These are phyloP conservation scores for Aspergillus felis DNA, from an alignment of 2,329 filamentous ascomycete species.

Conservation along the genomic window DNA sequence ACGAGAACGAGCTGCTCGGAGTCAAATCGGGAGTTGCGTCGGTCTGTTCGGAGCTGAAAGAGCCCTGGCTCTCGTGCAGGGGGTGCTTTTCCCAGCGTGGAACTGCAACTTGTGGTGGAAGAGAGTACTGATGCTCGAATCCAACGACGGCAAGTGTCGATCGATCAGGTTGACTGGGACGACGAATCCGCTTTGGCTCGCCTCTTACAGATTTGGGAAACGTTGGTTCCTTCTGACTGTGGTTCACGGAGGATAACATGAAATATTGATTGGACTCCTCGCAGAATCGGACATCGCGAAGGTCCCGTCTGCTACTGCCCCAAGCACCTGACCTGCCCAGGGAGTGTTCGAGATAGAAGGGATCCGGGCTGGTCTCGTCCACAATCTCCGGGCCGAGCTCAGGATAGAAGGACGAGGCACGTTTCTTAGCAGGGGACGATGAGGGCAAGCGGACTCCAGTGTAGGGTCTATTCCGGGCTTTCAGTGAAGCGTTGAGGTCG, in stretches of 20 bases:
- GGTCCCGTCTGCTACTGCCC: constrained; percentile 20
- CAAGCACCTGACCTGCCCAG: constrained; percentile 25
- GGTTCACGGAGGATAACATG: constrained; percentile 24
- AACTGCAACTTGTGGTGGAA: constrained; percentile 25
- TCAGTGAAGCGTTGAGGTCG: constrained; percentile 30
- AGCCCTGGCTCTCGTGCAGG: constrained; percentile 28
- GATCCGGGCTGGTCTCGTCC: constrained; percentile 35
- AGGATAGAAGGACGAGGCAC: constrained; percentile 30
- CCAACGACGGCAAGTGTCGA: constrained; percentile 30
- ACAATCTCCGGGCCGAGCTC: constrained; percentile 20
- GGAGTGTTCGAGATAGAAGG: constrained; percentile 38
- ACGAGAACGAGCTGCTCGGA: constrained; percentile 39
- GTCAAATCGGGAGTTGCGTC: constrained; percentile 35
- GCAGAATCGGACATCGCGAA: constrained; percentile 31
- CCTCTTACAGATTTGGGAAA: constrained; percentile 9
- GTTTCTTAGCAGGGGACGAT: constrained; percentile 26
- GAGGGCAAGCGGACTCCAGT: constrained; percentile 26
- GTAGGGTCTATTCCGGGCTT: constrained; percentile 30
- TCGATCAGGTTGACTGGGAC: constrained; percentile 18
- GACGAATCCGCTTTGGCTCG: constrained; percentile 9
- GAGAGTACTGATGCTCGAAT: constrained; percentile 26
- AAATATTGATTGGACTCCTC: constrained; percentile 30
- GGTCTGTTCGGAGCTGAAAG: constrained; percentile 32
- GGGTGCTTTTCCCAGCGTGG: constrained; percentile 19
- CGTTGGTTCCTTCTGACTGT: constrained; percentile 11